Evolutionary conservation across 805 yeast genomes (phyloP).

Genomic region (Metschnikowia henanensis): DNA sequence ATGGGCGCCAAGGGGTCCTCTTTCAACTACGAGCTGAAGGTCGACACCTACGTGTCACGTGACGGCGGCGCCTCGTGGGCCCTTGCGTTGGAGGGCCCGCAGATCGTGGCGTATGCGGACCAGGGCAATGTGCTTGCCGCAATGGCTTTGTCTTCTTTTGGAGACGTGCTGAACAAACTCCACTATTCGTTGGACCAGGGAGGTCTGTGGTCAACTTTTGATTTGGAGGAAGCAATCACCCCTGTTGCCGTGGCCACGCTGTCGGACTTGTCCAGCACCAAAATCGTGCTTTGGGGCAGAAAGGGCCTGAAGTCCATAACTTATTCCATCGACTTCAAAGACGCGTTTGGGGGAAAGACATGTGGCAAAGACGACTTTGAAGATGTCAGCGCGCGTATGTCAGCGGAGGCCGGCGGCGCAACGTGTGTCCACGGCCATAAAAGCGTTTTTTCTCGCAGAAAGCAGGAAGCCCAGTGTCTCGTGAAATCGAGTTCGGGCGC

Average conservation of each 20-base stretch:
- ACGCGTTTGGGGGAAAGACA: constrained; percentile 50
- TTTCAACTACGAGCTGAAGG: constrained; percentile 15
- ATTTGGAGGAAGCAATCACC: constrained; percentile 57
- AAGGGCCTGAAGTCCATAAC: constrained; percentile 19
- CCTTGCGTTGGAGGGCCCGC: constrained; percentile 50
- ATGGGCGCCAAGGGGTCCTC: constrained; percentile 34
- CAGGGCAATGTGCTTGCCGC: constrained; percentile 73
- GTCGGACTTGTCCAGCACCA: constrained; percentile 43
- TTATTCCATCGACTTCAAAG: constrained; percentile 54
- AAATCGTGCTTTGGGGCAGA: constrained; percentile 53
- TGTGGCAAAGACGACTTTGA: constrained; percentile 61
- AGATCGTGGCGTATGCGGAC: constrained; percentile 66
- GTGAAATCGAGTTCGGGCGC: constrained; percentile 49
- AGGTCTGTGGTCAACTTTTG: constrained; percentile 52
- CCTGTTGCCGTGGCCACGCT: constrained; percentile 47
- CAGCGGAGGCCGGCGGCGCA: constrained; percentile 30
- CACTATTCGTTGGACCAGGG: constrained; percentile 75
- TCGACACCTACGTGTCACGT: constrained; percentile 60
- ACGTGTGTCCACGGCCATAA: constrained; percentile 69
- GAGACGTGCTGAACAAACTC: constrained; percentile 14
- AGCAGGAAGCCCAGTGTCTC: constrained; percentile 62
- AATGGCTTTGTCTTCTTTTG: constrained; percentile 40
- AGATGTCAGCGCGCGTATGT: constrained; percentile 54
- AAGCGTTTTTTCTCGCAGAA: constrained; percentile 64
- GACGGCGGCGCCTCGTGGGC: constrained; percentile 82